Percentiles rank a stretch among this genome's conserved stretches.
phyloP scores from a whole-genome alignment of 2,329 filamentous ascomycete species.

The Pseudogymnoascus destructans region DNA sequence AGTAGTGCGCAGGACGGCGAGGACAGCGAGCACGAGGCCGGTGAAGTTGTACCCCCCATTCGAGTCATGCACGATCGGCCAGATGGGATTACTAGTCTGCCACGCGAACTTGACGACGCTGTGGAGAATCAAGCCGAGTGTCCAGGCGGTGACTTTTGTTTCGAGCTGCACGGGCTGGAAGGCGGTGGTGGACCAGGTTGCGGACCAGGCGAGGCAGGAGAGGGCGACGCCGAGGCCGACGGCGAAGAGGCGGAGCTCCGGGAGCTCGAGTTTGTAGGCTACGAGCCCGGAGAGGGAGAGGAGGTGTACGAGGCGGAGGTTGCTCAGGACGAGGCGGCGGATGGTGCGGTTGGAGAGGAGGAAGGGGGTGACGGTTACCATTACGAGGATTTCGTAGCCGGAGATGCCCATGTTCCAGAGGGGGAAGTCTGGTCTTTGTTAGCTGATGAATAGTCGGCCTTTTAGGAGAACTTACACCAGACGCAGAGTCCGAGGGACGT shows the following conservation, averaged over 20 bases:
- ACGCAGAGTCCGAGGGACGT: conserved; percentile 80
- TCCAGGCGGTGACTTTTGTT: conserved; percentile 66
- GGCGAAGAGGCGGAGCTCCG: conserved; percentile 62
- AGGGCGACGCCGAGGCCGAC: conserved; percentile 71
- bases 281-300: conserved; percentile 66
- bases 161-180: conserved; percentile 65
- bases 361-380: conserved; percentile 70
- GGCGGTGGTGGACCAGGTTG: conserved; percentile 67
- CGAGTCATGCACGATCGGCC: conserved; percentile 79
- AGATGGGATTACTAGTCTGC: conserved; percentile 90
- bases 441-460: conserved; percentile 9
- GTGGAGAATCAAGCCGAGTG: conserved; percentile 70
- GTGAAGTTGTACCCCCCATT: conserved; percentile 91
- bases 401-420: conserved; percentile 99
- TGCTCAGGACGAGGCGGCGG: conserved; percentile 52
- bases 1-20: conserved; percentile 66
- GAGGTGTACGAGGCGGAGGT: conserved; percentile 60
- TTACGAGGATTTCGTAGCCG: conserved; percentile 81
- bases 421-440: conserved; percentile 57
- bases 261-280: conserved; percentile 63
- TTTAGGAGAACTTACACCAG: conserved; percentile 61
- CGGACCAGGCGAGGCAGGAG: conserved; percentile 72
- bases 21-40: conserved; percentile 60
- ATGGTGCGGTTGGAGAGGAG: conserved; percentile 60
- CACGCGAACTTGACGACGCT: conserved; percentile 85